A percentile compares a stretch with the other conserved stretches of the same genome.
phyloP scores from a whole-genome alignment of 345 rosid species.

The Lepidium africanum region DNA sequence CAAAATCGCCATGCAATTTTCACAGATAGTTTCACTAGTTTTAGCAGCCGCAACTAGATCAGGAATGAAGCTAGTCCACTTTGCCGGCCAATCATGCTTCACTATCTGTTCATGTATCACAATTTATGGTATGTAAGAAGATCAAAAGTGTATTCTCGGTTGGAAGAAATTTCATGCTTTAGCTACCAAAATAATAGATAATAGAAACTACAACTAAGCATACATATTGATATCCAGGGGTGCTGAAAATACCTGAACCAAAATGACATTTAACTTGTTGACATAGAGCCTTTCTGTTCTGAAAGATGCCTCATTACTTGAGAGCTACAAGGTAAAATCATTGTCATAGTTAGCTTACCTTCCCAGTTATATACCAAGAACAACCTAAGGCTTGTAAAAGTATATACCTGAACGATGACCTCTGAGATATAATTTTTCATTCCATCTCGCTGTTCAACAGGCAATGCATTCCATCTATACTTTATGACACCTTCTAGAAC shows the following conservation, averaged over 20 bases:
- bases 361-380: background rate
- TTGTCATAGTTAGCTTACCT: background rate
- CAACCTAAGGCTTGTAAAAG: background rate
- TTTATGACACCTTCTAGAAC: constrained; percentile 97
- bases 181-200: background rate
- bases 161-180: background rate
- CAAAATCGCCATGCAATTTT: constrained; percentile 94
- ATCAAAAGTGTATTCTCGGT: background rate
- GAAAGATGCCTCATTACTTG: constrained; percentile 81
- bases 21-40: constrained; percentile 99
- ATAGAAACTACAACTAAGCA: background rate
- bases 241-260: constrained; percentile 70
- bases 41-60: constrained; percentile 98
- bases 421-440: constrained; percentile 99
- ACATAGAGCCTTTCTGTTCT: constrained; percentile 85
- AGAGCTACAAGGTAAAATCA: constrained; percentile 45
- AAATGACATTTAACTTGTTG: constrained; percentile 85
- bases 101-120: constrained; percentile 52
- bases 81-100: constrained; percentile 98
- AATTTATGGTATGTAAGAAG: constrained; percentile 3
- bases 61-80: constrained; percentile 97
- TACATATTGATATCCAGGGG: background rate
- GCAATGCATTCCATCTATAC: constrained; percentile 98
- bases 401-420: constrained; percentile 87
- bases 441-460: constrained; percentile 94